These are phyloP conservation scores for Cerioporus squamosus DNA, from an alignment of 1,284 basidiomycete genomes.

Conservation along the genomic window DNA sequence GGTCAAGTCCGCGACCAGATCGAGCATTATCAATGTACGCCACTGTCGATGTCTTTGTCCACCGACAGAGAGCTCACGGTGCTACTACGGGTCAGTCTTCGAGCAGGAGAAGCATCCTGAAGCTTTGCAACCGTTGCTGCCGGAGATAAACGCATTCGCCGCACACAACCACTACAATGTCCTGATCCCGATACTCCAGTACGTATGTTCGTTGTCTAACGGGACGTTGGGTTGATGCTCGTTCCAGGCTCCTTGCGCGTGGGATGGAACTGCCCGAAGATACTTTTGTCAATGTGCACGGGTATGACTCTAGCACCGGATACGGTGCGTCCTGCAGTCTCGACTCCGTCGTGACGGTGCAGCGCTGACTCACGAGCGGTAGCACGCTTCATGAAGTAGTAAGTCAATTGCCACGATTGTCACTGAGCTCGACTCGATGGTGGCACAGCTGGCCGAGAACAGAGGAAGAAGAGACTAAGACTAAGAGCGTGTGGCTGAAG, in stretches of 20 bases:
- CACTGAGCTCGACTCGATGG: neutral
- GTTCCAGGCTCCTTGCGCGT: constrained; percentile 46
- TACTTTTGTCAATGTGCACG: constrained; percentile 34
- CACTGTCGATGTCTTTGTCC: constrained; percentile 4
- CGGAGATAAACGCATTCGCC: constrained; percentile 44
- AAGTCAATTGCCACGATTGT: constrained; percentile 4
- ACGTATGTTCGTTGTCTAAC: neutral
- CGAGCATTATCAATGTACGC: constrained; percentile 61
- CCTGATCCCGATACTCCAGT: constrained; percentile 29
- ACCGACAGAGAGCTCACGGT: no score
- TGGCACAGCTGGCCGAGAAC: constrained; percentile 35
- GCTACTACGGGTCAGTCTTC: neutral
- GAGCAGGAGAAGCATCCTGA: constrained; percentile 36
- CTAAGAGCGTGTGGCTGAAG: constrained; percentile 61
- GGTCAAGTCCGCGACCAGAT: constrained; percentile 63
- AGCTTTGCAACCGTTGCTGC: constrained; percentile 42
- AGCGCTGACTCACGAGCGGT: neutral
- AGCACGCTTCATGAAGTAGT: constrained; percentile 43
- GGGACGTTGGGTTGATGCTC: neutral
- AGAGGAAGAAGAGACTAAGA: constrained; percentile 52
- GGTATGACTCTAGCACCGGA: constrained; percentile 25
- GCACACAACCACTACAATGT: constrained; percentile 37
- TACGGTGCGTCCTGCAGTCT: constrained; percentile 23
- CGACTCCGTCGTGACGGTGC: neutral
- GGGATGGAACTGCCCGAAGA: constrained; percentile 42